Conservation (phyloP, 805 yeast species). For the Ogataea siamensis region DNA sequence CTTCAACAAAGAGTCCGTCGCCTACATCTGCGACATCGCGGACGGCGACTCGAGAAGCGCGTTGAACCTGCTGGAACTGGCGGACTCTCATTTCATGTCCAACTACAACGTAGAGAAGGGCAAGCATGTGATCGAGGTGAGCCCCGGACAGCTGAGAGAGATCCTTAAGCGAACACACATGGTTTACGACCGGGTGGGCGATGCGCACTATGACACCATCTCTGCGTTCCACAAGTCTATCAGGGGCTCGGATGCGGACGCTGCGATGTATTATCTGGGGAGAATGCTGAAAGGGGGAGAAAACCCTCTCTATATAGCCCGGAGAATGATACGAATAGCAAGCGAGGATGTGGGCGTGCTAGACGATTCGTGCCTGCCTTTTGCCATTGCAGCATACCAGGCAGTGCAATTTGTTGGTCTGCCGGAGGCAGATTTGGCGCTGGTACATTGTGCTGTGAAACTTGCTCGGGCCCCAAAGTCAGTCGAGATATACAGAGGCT, state of each 20-base stretch:
- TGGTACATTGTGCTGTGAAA: constrained; percentile 93
- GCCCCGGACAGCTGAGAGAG: constrained; percentile 38
- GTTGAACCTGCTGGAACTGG: constrained; percentile 72
- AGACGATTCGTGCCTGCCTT: constrained; percentile 81
- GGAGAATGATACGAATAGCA: constrained; percentile 93
- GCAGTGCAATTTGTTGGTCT: constrained; percentile 88
- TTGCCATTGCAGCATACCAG: constrained; percentile 81
- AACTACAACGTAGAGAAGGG: constrained; percentile 9
- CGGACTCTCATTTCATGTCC: constrained; percentile 50
- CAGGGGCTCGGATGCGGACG: constrained; percentile 87
- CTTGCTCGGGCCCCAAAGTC: constrained; percentile 84
- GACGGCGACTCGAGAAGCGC: constrained; percentile 91
- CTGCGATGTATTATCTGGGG: constrained; percentile 81
- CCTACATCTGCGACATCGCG: constrained; percentile 67
- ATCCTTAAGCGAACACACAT: constrained; percentile 50
- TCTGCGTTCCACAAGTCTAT: constrained; percentile 94
- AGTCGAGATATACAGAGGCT: constrained; percentile 80
- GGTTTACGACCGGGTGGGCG: constrained; percentile 84
- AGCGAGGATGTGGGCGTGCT: constrained; percentile 90
- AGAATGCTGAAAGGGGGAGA: constrained; percentile 94
- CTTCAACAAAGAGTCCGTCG: constrained; percentile 54
- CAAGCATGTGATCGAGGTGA: constrained; percentile 35
- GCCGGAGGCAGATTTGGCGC: constrained; percentile 88
- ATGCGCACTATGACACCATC: constrained; percentile 90
- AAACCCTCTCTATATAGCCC: constrained; percentile 82